These are phyloP conservation scores for Aspergillus kassunensis DNA, from an alignment of 495 filamentous ascomycete genomes.

Conservation along the genomic window DNA sequence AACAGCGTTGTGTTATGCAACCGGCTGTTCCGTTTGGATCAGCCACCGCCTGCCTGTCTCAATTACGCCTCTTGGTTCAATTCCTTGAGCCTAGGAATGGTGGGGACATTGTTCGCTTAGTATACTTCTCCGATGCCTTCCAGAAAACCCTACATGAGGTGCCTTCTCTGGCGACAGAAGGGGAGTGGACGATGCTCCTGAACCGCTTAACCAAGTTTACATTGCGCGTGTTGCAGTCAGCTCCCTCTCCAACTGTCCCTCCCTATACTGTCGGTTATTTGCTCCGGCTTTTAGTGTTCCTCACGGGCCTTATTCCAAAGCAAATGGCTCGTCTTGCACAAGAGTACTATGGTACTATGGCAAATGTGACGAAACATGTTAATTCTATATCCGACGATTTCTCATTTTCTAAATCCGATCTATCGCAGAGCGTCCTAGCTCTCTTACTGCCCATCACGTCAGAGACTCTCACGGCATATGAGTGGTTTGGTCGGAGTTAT, in stretches of 20 bases:
- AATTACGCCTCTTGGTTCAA: constrained; percentile 47
- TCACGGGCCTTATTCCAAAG: constrained; percentile 44
- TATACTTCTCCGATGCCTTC: constrained; percentile 43
- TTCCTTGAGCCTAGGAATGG: constrained; percentile 40
- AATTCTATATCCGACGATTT: constrained; percentile 15
- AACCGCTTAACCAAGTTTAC: constrained; percentile 44
- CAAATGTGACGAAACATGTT: constrained; percentile 33
- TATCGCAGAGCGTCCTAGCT: constrained; percentile 39
- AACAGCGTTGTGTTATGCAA: constrained; percentile 8
- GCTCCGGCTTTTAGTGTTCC: constrained; percentile 34
- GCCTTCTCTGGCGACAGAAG: constrained; percentile 38
- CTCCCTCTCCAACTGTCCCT: constrained; percentile 21
- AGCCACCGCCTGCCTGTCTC: constrained; percentile 42
- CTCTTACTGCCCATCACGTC: constrained; percentile 47
- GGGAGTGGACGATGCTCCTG: constrained; percentile 46
- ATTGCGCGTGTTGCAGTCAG: constrained; percentile 37
- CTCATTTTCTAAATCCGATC: constrained; percentile 20
- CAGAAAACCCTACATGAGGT: constrained; percentile 35
- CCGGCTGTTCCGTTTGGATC: constrained; percentile 41
- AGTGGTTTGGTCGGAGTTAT: constrained; percentile 54
- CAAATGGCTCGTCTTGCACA: constrained; percentile 42
- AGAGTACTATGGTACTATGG: constrained; percentile 43
- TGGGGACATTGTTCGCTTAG: constrained; percentile 39
- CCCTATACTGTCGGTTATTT: constrained; percentile 27
- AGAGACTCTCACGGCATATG: constrained; percentile 49